phyloP scores from a whole-genome alignment of 768 basidiomycete species.

The Tylopilus sp. region DNA sequence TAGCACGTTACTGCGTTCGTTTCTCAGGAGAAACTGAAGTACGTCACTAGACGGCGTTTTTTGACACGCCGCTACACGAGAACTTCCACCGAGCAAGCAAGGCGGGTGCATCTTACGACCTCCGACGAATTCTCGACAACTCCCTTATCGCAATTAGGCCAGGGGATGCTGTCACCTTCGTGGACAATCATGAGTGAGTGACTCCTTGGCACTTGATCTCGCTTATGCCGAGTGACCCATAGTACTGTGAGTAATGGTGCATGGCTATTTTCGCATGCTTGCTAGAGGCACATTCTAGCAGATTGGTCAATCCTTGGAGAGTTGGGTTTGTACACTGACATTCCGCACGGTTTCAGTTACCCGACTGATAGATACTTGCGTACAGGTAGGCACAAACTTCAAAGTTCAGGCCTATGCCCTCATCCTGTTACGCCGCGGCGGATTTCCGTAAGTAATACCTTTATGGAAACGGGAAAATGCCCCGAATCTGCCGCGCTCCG shows the following conservation, averaged over 20 bases:
- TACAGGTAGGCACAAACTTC: conserved; percentile 64
- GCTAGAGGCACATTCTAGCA: conserved; percentile 34
- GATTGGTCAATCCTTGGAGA: conserved; percentile 75
- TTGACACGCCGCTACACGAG: conserved; percentile 87
- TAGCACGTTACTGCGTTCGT: conserved; percentile 8
- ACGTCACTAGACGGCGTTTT: conserved; percentile 68
- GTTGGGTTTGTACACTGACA: conserved; percentile 56
- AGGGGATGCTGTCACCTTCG: conserved; percentile 83
- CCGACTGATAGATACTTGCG: not conserved
- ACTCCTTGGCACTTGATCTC: not conserved
- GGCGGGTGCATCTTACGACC: conserved; percentile 62
- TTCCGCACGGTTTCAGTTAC: not conserved
- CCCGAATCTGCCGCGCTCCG: not conserved
- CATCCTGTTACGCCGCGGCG: conserved; percentile 65
- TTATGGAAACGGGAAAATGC: not conserved
- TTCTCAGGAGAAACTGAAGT: not conserved
- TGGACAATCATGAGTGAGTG: conserved; percentile 85
- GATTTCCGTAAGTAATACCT: conserved; percentile 61
- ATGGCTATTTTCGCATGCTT: not conserved
- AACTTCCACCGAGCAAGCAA: conserved; percentile 80
- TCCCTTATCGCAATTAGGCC: conserved; percentile 69
- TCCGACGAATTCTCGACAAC: conserved; percentile 67
- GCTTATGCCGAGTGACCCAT: conserved; percentile 1
- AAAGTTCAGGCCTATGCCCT: conserved; percentile 82
- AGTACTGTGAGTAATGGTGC: conserved; percentile 59